Percentiles rank a stretch among this genome's conserved stretches.
Evolutionary conservation across 2,329 filamentous ascomycete species (phyloP).

Genomic region (Trematosphaeria pertusa): DNA sequence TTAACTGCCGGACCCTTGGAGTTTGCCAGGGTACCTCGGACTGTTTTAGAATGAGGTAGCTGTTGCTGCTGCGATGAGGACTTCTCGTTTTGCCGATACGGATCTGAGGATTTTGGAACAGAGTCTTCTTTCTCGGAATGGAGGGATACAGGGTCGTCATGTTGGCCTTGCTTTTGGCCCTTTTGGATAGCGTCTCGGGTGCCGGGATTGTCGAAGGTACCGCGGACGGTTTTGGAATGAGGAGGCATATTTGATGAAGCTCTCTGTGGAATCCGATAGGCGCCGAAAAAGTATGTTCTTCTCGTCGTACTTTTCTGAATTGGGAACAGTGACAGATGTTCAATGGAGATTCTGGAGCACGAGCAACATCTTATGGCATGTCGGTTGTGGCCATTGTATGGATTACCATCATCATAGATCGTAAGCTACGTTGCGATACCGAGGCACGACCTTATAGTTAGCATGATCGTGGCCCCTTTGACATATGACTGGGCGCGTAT

Average conservation of each 20-base stretch:
- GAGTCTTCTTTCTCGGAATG: conserved; percentile 23
- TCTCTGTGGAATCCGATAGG: neutral
- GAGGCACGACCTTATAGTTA: neutral
- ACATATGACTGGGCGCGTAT: conserved; percentile 21
- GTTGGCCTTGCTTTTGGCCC: conserved; percentile 15
- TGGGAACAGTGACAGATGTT: no score
- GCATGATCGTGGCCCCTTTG: conserved; percentile 7
- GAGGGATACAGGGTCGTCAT: conserved; percentile 37
- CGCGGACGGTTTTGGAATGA: conserved; percentile 40
- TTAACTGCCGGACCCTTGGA: conserved; percentile 27
- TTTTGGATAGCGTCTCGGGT: conserved; percentile 29
- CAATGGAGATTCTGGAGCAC: no score
- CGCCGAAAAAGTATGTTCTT: neutral
- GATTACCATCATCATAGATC: no score
- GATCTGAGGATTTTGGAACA: conserved; percentile 14
- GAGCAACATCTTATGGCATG: no score
- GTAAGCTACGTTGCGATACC: no score
- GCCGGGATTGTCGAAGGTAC: conserved; percentile 39
- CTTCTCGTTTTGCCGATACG: conserved; percentile 14
- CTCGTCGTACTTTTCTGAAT: neutral
- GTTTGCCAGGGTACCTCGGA: conserved; percentile 33
- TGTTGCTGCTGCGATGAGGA: no score
- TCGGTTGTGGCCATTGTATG: no score
- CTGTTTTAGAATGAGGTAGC: conserved; percentile 32
- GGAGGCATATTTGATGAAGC: neutral